Conservation (phyloP, 495 filamentous ascomycete species). For the Aspergillus ellipticus region DNA sequence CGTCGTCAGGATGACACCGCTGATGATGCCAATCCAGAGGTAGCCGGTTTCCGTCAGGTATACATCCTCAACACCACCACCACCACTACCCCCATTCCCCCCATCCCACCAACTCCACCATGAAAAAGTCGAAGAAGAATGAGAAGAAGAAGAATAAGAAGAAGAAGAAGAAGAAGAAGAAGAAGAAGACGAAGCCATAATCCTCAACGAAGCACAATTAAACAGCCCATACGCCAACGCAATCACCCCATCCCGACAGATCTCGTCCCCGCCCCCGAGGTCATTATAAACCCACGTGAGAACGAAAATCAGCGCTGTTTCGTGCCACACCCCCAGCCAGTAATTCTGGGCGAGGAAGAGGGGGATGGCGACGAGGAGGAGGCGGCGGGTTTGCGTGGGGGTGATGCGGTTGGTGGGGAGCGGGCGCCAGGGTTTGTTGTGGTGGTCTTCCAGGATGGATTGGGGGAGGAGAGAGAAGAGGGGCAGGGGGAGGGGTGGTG, state of each 20-base stretch:
- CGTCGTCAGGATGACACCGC: slow-evolving; percentile 45
- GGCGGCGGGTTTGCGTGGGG: slow-evolving; percentile 27
- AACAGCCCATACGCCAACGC: slow-evolving; percentile 36
- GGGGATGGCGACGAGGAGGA: slow-evolving; percentile 35
- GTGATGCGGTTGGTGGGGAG: slow-evolving; percentile 43
- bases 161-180: too few species aligned
- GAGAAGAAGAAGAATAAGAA: too few species aligned
- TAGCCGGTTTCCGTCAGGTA: background rate
- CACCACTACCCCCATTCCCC: too few species aligned
- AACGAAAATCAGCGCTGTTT: slow-evolving; percentile 31
- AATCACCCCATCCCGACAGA: slow-evolving; percentile 44
- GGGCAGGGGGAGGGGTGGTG: background rate
- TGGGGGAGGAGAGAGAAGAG: slow-evolving; percentile 25
- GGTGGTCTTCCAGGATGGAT: slow-evolving; percentile 46
- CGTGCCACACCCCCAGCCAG: slow-evolving; percentile 30
- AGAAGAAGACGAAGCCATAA: too few species aligned
- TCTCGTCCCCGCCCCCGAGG: slow-evolving; percentile 42
- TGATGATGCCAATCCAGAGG: slow-evolving; percentile 43
- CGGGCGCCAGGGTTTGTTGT: slow-evolving; percentile 61
- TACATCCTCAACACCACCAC: background rate
- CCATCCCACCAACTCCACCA: too few species aligned
- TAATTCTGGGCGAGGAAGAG: slow-evolving; percentile 25
- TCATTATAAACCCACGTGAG: slow-evolving; percentile 55
- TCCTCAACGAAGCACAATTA: slow-evolving; percentile 25
- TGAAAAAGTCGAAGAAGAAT: too few species aligned